A percentile compares a stretch with the other conserved stretches of the same genome.
These are phyloP conservation scores for Kluyveromyces marxianus DNA, from an alignment of 1,139 yeast genomes.

Conservation along the genomic window DNA sequence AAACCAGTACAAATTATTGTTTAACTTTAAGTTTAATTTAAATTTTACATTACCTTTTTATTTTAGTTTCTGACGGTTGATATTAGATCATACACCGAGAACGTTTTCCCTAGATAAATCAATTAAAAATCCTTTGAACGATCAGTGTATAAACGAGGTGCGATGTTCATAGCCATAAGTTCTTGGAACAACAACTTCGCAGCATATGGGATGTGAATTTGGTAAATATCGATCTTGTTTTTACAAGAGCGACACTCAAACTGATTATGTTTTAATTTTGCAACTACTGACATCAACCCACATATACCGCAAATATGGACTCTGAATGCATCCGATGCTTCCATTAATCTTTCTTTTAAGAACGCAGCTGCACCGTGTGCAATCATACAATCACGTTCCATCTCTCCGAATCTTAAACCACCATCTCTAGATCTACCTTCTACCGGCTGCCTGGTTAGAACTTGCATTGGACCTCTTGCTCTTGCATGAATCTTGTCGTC, in stretches of 20 bases:
- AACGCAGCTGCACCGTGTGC: conserved; percentile 99
- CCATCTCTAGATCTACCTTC: conserved; percentile 99
- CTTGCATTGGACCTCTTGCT: conserved; percentile 99
- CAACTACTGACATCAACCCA: conserved; percentile 96
- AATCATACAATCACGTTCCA: conserved; percentile 99
- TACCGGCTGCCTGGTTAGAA: conserved; percentile 95
- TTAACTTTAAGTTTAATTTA: background rate
- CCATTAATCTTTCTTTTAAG: conserved; percentile 95
- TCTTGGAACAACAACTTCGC: conserved; percentile 96
- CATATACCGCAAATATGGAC: conserved; percentile 97
- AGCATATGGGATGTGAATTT: conserved; percentile 95
- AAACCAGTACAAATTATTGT: conserved; percentile 4
- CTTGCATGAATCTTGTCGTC: conserved; percentile 99
- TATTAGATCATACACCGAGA: background rate
- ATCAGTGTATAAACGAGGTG: conserved; percentile 77
- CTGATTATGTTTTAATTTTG: conserved; percentile 92
- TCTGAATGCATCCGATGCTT: conserved; percentile 96
- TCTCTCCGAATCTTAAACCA: conserved; percentile 98
- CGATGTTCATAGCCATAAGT: conserved; percentile 96
- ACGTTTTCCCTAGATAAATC: background rate
- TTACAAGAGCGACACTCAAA: conserved; percentile 98
- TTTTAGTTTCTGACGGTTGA: background rate
- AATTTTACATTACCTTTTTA: background rate
- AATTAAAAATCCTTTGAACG: conserved; percentile 33
- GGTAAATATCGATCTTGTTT: conserved; percentile 95